Percentiles rank a stretch among this genome's conserved stretches.
phyloP scores from a whole-genome alignment of 192 early-diverging fungal species.

The Irineochytrium annulatum region DNA sequence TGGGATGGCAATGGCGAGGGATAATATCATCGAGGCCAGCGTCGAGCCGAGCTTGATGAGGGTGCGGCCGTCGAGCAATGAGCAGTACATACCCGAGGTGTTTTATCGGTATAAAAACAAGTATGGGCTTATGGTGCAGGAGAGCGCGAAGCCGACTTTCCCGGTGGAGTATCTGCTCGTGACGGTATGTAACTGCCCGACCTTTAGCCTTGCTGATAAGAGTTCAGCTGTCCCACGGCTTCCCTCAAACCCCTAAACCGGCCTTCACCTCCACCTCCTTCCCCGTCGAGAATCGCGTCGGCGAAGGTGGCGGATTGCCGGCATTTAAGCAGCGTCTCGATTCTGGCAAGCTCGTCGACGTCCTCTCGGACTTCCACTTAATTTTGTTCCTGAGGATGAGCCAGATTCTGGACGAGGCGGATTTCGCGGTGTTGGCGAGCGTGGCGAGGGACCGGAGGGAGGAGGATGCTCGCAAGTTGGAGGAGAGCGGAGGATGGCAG shows the following conservation, averaged over 20 bases:
- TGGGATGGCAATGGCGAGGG: conserved; percentile 81
- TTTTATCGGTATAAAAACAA: conserved; percentile 96
- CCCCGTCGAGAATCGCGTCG: conserved; percentile 75
- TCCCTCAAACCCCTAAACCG: conserved; percentile 75
- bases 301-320: conserved; percentile 49
- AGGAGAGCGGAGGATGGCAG: conserved; percentile 60
- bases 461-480: conserved; percentile 47
- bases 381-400: conserved; percentile 65
- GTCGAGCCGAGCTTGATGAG: conserved; percentile 81
- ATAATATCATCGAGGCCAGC: conserved; percentile 88
- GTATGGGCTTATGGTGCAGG: conserved; percentile 81
- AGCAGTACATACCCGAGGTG: conserved; percentile 92
- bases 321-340: conserved; percentile 55
- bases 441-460: conserved; percentile 20
- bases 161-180: conserved; percentile 95
- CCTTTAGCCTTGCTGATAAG: neutral
- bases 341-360: conserved; percentile 35
- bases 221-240: conserved; percentile 73
- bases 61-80: conserved; percentile 66
- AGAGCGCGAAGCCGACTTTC: conserved; percentile 91
- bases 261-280: conserved; percentile 67
- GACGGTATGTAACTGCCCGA: conserved; percentile 49
- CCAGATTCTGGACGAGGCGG: conserved; percentile 57
- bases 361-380: conserved; percentile 83
- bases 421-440: conserved; percentile 18